These are phyloP conservation scores for Straminergon stramineum DNA, from an alignment of 225 moss, liverwort and hornwort species.

Conservation along the genomic window DNA sequence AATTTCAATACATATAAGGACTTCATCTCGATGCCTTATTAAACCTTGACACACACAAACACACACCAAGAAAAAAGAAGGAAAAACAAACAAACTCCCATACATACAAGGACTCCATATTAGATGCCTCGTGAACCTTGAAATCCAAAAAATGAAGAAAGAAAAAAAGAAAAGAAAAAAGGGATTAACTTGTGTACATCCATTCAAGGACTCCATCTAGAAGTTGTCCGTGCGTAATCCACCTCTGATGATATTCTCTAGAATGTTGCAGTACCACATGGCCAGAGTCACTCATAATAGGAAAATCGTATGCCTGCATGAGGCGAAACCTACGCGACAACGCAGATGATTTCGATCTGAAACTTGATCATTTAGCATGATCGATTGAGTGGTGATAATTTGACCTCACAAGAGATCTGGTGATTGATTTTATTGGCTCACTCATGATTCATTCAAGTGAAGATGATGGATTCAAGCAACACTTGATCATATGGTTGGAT, in stretches of 20 bases:
- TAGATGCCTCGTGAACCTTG: no score
- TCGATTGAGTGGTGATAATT: neutral
- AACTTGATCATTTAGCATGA: neutral
- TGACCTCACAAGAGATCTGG: neutral
- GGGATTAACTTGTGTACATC: neutral
- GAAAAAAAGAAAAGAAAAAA: accelerated
- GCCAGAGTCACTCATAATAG: neutral
- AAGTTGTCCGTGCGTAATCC: neutral
- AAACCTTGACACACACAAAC: no score
- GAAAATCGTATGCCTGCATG: neutral
- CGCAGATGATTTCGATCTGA: neutral
- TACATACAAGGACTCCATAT: no score
- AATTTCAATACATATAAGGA: neutral
- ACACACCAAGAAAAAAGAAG: no score
- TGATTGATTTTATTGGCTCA: neutral
- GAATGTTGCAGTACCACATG: neutral
- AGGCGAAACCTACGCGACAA: accelerated
- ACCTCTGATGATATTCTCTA: neutral
- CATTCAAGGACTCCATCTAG: neutral
- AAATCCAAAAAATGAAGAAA: no score
- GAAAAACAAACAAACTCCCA: no score
- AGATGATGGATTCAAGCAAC: neutral
- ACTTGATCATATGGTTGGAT: neutral
- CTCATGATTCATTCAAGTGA: neutral
- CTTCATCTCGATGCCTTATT: no score